phyloP scores from a whole-genome alignment of 176 grass and related monocot species.

The Carex littledalei region DNA sequence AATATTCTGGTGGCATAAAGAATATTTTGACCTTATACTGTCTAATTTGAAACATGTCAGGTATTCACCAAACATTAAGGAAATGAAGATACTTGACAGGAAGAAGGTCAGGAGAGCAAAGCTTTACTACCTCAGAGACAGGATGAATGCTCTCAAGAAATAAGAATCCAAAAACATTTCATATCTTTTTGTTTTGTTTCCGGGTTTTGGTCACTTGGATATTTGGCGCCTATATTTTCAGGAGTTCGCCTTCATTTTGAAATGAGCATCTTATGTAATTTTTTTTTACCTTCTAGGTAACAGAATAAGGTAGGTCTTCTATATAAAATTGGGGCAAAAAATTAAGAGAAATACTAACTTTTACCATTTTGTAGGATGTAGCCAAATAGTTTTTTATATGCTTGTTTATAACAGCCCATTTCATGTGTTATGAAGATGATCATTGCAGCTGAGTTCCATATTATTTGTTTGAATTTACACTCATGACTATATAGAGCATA shows the following conservation, averaged over 20 bases:
- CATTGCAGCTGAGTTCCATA: neutral
- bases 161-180: constrained; percentile 16
- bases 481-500: neutral
- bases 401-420: neutral
- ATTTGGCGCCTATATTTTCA: neutral
- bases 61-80: constrained; percentile 84
- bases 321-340: neutral
- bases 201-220: neutral
- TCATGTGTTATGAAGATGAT: neutral
- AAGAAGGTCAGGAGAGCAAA: constrained; percentile 87
- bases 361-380: neutral
- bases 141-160: constrained; percentile 85
- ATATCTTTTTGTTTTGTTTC: neutral
- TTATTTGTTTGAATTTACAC: neutral
- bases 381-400: neutral
- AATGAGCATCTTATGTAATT: constrained; percentile 5
- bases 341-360: neutral
- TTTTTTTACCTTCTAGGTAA: neutral
- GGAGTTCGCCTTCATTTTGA: constrained; percentile 14
- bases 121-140: constrained; percentile 89
- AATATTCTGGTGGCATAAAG: neutral
- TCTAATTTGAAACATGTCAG: constrained; percentile 16
- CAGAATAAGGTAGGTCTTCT: constrained; percentile 11
- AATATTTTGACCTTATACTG: neutral
- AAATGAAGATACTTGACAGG: constrained; percentile 82